Conservation (phyloP, 345 rosid genomes). For the Eucalyptus tenuipes region DNA sequence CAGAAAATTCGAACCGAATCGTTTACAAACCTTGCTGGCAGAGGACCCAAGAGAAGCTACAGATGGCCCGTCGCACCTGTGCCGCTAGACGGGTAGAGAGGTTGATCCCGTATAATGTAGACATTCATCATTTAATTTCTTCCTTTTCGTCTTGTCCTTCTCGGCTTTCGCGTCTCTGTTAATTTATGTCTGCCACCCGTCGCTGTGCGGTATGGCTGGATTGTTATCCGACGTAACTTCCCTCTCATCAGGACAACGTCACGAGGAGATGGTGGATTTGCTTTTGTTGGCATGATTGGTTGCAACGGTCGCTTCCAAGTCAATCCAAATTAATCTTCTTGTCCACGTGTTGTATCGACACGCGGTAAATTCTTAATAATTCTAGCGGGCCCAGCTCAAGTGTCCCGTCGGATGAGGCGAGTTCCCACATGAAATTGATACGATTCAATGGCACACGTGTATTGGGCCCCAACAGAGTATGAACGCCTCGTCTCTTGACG, state of each 20-base stretch:
- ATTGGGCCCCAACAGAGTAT: background rate
- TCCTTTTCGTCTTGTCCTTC: background rate
- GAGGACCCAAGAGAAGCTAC: background rate
- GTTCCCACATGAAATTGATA: background rate
- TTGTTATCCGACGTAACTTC: background rate
- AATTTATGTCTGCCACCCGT: background rate
- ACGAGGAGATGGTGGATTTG: background rate
- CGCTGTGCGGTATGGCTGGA: background rate
- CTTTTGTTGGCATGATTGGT: background rate
- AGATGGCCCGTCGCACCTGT: background rate
- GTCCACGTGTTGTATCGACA: background rate
- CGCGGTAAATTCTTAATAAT: background rate
- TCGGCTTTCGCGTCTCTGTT: background rate
- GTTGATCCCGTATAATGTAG: background rate
- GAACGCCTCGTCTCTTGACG: background rate
- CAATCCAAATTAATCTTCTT: background rate
- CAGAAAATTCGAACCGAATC: no score
- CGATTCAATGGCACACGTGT: rapidly evolving
- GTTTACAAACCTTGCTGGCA: background rate
- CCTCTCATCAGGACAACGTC: background rate
- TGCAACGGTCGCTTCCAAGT: background rate
- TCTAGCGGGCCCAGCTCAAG: rapidly evolving
- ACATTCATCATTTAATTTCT: background rate
- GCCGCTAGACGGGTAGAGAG: background rate
- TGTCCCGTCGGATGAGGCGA: background rate